Base-by-base conservation (phyloP, 176 grass and related monocot species). In the Microstegium vimineum region DNA sequence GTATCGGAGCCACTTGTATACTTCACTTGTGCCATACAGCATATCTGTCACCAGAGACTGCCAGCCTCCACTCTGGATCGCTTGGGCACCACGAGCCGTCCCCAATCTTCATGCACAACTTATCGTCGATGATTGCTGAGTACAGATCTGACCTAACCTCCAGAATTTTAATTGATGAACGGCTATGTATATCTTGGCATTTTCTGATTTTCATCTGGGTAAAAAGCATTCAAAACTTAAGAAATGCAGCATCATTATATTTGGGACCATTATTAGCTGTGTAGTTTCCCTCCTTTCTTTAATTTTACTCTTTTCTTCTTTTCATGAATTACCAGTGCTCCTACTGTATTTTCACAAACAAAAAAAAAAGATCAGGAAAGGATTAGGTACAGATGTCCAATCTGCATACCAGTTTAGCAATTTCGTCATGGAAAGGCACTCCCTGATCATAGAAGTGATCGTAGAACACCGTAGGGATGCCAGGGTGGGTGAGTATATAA, bases 401-500 rank as follows among this genome's bases (percentile, higher is more conserved):
- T 62, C 12, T 4, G 43, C 63, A 54, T 99, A 99, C 96, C 93
- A 99, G 84, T 92, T 93, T 92, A 67, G 80, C 73, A 51, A 99
- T 93, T 81, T 93, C 79, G 15, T 69, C 83, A 75, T 89, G 96
- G 68, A 74, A 76, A 64, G 80, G 86, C 45, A 83, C 83, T 32
- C 83, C 96, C 85, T 86, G 82, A 20, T 92, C 89, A 49, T 87
- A 99, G 59, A 99, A 95, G 73, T 99, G 93, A 37, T 99, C 96
- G 14, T 95, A 99, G 85, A 99, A 99, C 23, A 99, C 80, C 0
- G 73, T 89, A n/a, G 96, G 96, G 75, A 94, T 95, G 30, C 96
- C 91, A 20, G 96, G 96, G 70, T 99, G 96, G 2, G 91, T 99
- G 77, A 99, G 90, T 86, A 99, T 90, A 85, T 99, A 99, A 17